Evolutionary conservation across 1,139 yeast species (phyloP), one percentile per base, ranked within the genome.

Genomic region (Geotrichum phurueaensis): DNA sequence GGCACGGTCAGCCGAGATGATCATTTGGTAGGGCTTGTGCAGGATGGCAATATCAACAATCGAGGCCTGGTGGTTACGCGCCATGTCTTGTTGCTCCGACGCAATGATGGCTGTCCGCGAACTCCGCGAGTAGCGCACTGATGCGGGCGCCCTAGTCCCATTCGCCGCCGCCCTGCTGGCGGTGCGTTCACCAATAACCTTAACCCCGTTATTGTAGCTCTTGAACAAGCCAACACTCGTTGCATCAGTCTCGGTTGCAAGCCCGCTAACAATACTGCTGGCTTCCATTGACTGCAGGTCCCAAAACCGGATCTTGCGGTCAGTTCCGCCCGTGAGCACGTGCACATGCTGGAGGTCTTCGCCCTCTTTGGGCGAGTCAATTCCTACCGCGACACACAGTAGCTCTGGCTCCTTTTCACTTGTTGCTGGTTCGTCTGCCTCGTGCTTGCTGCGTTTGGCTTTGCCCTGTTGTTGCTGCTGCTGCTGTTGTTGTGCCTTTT

Each of bases 1-100:
- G 54, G 81, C 76, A 57, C 89, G 71, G 67, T 87, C 94, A 2
- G 77, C 89, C 0, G 87, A 78, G 1, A 87, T 74, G 6, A 87
- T 70, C 84, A 87, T 80, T 54, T 81, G 82, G 65, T 79, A 84
- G 0, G 94, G 92, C 20, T 72, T 71, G 12, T 74, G 67, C 22
- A 83, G 64, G 20, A 81, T 66, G 0, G 78, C 80, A 13, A 86
- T 71, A 51, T 77, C 86, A 1, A 79, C 79, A 36, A 87, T 76
- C 2, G 75, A 68, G 64, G 85, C 88, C 54, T 74, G 78, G 58
- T 82, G 85, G 54, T 73, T 73, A 57, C 74, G 73, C 50, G 78
- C 71, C 51, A 71, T 59, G 49, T 71, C 73, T 36, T 71, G 74
- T 60, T 76, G 81, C 47, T 73, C 79, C 2, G 71, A 68, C 0